A percentile compares a stretch with the other conserved stretches of the same genome.
These are phyloP conservation scores for Plantago lanceolata DNA, from an alignment of 305 asterid species.

Conservation along the genomic window DNA sequence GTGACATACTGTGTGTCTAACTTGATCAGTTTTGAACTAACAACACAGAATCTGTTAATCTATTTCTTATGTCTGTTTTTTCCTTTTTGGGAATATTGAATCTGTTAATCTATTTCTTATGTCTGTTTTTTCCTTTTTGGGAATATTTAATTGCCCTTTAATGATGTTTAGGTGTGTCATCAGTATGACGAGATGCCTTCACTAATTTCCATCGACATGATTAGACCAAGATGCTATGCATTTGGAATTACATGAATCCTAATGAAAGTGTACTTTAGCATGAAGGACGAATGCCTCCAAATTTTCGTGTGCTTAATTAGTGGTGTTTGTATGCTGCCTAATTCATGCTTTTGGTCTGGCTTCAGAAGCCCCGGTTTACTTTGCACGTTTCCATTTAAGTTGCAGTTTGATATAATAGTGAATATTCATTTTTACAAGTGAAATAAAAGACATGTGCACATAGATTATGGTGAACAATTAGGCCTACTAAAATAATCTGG, in stretches of 20 bases:
- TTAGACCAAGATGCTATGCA: not conserved
- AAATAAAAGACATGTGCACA: not conserved
- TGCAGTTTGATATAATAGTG: not conserved
- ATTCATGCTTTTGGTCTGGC: not conserved
- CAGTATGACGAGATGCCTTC: not conserved
- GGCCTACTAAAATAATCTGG: slow-evolving; percentile 35
- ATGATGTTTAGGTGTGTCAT: no score
- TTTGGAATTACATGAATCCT: not conserved
- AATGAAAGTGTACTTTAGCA: not conserved
- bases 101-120: slow-evolving; percentile 1
- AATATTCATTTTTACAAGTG: slow-evolving; percentile 1
- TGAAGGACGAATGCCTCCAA: not conserved
- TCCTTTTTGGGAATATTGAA: not conserved
- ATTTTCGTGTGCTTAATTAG: not conserved
- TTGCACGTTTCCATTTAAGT: not conserved
- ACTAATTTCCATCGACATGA: not conserved
- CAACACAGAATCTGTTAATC: not conserved
- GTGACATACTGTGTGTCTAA: not conserved
- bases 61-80: slow-evolving; percentile 1
- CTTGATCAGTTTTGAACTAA: not conserved
- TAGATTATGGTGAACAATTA: slow-evolving; percentile 23
- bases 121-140: not conserved
- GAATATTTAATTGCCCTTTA: no score
- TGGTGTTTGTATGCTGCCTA: not conserved
- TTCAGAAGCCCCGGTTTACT: not conserved